Base-by-base conservation (phyloP, 495 filamentous ascomycete genomes). In the Viridothelium virens region DNA sequence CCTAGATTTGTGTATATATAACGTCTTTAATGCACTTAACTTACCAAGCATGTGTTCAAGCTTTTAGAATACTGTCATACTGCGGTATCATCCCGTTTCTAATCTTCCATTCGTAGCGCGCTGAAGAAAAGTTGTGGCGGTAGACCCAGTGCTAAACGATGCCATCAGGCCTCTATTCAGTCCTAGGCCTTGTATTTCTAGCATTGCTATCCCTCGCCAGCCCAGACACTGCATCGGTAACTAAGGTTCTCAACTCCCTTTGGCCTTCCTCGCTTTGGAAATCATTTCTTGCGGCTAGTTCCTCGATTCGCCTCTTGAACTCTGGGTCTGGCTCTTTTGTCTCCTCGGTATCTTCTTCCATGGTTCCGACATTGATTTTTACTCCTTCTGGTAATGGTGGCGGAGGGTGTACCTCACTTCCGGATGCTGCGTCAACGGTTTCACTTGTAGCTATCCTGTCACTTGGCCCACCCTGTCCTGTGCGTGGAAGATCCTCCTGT, bases 241-340 rank as follows among this genome's bases (percentile, higher is more conserved):
- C 73, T 65, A 80, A 64, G 31, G 72, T 66, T 64, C 78, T 61
- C 38, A 80, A 64, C 67, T 77, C 70, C 63, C 69, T 65, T 69
- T 80, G 78, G 1, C 76, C 74, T 36, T 77, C 75, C 65, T 78
- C 76, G 2, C 68, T 68, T 65, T 78, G 69, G 64, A 79, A 79
- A 63, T 80, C 78, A 14, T 76, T 72, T 33, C 78, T 56, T 11
- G 75, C 72, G 14, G 78, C 78, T 12, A 80, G 67, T 66, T 78
- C 77, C 64, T 80, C 78, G 34, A 80, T 80, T 11, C 77, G 68
- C 38, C 75, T 66, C 64, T 74, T 72, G 68, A 80, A 77, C 63
- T 77, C 78, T 41, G 78, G 78, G 61, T 80, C 78, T 31, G 76
- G 74, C 50, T 66, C 73, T 9, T 70, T 74, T 11, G 71, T 73